A percentile compares a stretch with the other conserved stretches of the same genome.
Conservation (phyloP, 257 asterid genomes). For the Ocimum tenuiflorum region DNA sequence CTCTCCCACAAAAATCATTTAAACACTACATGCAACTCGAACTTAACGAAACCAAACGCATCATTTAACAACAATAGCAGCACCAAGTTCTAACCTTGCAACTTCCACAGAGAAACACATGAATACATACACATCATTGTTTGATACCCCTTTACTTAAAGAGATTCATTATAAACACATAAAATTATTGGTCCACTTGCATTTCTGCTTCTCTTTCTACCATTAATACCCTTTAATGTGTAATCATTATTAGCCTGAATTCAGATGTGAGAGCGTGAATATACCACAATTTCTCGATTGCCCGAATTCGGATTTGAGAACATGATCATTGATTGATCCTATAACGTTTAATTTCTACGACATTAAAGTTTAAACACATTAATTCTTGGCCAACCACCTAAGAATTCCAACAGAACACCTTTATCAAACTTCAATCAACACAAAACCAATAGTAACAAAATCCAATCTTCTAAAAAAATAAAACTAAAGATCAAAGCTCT, state of each 20-base stretch:
- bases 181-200: no score
- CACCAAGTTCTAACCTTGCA: constrained; percentile 56
- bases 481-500: constrained; percentile 15
- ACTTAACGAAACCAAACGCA: background rate
- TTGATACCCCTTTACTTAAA: no score
- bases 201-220: no score
- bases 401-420: background rate
- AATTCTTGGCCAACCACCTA: no score
- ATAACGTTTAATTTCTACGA: no score
- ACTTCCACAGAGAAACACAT: background rate
- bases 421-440: background rate
- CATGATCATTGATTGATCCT: no score
- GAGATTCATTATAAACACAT: no score
- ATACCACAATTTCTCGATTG: background rate
- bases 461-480: no score
- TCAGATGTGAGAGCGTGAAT: background rate
- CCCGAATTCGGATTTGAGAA: no score
- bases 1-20: background rate
- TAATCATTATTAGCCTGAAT: no score
- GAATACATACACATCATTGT: background rate
- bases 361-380: no score
- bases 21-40: background rate
- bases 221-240: no score
- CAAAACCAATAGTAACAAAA: background rate
- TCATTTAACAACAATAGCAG: background rate